Base-by-base conservation (phyloP, 1,284 basidiomycete genomes). In the Puccinia novopanici region DNA sequence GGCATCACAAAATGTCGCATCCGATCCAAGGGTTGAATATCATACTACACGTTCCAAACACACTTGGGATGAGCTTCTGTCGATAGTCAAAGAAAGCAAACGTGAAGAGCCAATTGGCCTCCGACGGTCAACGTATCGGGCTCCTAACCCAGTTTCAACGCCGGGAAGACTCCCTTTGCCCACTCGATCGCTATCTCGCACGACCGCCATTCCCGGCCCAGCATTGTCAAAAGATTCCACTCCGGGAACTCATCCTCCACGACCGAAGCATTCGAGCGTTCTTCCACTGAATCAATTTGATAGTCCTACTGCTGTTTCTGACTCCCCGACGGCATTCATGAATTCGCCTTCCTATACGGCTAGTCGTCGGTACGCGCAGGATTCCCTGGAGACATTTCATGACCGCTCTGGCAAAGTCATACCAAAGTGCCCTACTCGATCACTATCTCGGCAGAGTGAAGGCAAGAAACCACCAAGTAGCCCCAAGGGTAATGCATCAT, bases 1-100 rank as follows among this genome's bases (percentile, higher is more conserved):
- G 34, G 50, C 30, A 55, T 55, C 67, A 19, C 54, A 55, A 30
- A n/a, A 50, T 17, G 13, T 79, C 27, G 9, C 27, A 34, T 34
- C 17, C 6, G 77, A 79, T 63, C 37, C 54, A 30, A 59, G 77
- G 54, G 77, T 79, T 61, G 54, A 48, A 61, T 79, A 72, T 30
- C 67, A 79, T 27, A 12, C 71, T 17, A 68, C 40, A 40, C 77
- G 77, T 19, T 55, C 68, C 2, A 61, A 24, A 22, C 55, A 79
- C 50, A 79, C 77, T 30, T 79, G 77, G 77, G 68, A 68, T 9
- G 77, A 79, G 34, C 59, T 79, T 27, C 12, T 50, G 37, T 54
- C 65, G 50, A 71, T 79, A 54, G 42, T 70, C 17, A 70, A 57
- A 59, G 75, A 78, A 63, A 54, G 40, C 30, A 68, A 59, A 45